phyloP scores from a whole-genome alignment of 192 early-diverging fungal genomes.

The Coemansia sp. region DNA sequence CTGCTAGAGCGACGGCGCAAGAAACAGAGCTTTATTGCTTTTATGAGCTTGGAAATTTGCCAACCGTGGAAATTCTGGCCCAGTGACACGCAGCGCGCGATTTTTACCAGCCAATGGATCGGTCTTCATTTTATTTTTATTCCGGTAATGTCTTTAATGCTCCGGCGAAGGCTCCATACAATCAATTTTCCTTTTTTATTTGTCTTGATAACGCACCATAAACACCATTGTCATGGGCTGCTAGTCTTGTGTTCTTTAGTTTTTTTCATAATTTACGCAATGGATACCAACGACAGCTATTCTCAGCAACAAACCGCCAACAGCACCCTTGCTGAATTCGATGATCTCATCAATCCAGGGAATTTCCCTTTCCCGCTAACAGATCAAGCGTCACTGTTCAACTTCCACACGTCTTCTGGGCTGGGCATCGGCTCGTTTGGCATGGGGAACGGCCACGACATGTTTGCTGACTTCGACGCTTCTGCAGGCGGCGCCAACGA shows the following conservation, averaged over 20 bases:
- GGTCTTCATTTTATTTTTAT: no score
- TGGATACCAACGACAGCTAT: constrained; percentile 7
- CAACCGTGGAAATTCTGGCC: constrained; percentile 2
- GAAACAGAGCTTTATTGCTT: no score
- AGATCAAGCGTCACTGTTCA: constrained; percentile 50
- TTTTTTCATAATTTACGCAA: neutral
- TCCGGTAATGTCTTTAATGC: no score
- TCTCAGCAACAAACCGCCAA: constrained; percentile 5
- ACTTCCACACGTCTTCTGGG: constrained; percentile 45
- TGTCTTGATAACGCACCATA: neutral
- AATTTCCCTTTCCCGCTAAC: constrained; percentile 47
- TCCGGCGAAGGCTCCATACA: neutral
- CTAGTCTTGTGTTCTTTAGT: neutral
- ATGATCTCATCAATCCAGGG: constrained; percentile 12
- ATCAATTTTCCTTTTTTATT: neutral
- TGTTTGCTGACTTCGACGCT: constrained; percentile 14
- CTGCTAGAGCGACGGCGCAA: neutral
- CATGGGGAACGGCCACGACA: constrained; percentile 1
- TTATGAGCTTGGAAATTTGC: no score
- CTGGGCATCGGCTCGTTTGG: constrained; percentile 31
- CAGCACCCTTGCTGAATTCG: constrained; percentile 16
- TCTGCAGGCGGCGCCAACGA: neutral
- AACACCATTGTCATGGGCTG: neutral
- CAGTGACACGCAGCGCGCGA: constrained; percentile 23
- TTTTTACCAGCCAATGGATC: constrained; percentile 45